Conservation (phyloP, 1,139 yeast species). For the Protomyces arabidopsidicola region DNA sequence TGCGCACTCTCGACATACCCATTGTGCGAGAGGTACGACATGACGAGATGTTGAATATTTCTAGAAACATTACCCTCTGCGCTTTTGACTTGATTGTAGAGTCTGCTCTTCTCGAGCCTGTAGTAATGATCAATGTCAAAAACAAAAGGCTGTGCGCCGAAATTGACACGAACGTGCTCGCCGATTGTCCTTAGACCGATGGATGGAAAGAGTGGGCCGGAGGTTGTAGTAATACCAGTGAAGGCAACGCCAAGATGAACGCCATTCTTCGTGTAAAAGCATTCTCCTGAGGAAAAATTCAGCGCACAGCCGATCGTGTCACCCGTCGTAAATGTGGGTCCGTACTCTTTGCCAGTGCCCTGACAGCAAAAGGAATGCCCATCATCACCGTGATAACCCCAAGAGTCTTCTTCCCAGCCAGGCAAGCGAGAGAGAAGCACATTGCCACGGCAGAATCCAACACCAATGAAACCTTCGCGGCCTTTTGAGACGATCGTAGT, state of each 20-base stretch:
- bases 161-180: slow-evolving; percentile 57
- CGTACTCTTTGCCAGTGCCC: slow-evolving; percentile 43
- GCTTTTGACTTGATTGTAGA: slow-evolving; percentile 22
- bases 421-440: slow-evolving; percentile 41
- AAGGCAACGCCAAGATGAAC: slow-evolving; percentile 55
- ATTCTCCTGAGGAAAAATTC: slow-evolving; percentile 57
- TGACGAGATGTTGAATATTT: slow-evolving; percentile 45
- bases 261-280: slow-evolving; percentile 83
- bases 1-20: slow-evolving; percentile 67
- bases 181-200: slow-evolving; percentile 49
- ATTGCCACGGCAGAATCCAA: slow-evolving; percentile 40
- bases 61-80: slow-evolving; percentile 25
- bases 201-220: slow-evolving; percentile 46
- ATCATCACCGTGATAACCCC: slow-evolving; percentile 58
- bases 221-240: slow-evolving; percentile 40
- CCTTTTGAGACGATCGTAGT: slow-evolving; percentile 46
- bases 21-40: slow-evolving; percentile 65
- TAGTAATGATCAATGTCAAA: slow-evolving; percentile 70
- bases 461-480: slow-evolving; percentile 40
- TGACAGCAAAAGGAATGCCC: slow-evolving; percentile 50
- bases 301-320: slow-evolving; percentile 85
- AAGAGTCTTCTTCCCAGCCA: slow-evolving; percentile 50
- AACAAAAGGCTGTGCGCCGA: slow-evolving; percentile 62
- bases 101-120: slow-evolving; percentile 35
- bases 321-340: slow-evolving; percentile 49